phyloP scores from a whole-genome alignment of 495 filamentous ascomycete genomes.

The Astrocystis sublimbata region DNA sequence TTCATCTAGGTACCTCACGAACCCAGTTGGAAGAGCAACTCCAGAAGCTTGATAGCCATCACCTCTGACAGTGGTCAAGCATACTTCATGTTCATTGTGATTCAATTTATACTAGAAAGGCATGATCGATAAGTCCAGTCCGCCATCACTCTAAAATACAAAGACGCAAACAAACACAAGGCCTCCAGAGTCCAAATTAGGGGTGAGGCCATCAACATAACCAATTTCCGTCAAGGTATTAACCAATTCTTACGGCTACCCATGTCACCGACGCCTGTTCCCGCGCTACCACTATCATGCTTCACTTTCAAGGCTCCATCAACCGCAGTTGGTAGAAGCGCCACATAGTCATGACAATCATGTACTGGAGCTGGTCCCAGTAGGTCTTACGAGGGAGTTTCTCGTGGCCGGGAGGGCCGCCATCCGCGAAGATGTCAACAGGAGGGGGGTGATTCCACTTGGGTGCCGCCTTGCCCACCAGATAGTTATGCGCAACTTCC shows the following conservation, averaged over 20 bases:
- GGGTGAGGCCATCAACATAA: background rate
- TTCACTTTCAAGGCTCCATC: slow-evolving; percentile 8
- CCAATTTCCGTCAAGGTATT: too few species aligned
- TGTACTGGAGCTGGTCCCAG: background rate
- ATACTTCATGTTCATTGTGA: background rate
- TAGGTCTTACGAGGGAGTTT: background rate
- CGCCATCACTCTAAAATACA: background rate
- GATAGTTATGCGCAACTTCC: background rate
- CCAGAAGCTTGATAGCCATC: background rate
- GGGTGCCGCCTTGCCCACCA: background rate
- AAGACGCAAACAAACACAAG: background rate
- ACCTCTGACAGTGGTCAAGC: background rate
- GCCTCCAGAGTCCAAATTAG: background rate
- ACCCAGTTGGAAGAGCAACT: too few species aligned
- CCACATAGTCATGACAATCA: background rate
- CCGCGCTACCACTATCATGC: background rate
- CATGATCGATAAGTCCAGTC: background rate
- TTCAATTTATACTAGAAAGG: background rate
- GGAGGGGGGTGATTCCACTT: background rate
- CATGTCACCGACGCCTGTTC: background rate
- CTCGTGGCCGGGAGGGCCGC: background rate
- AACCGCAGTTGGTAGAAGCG: background rate
- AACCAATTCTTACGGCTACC: too few species aligned
- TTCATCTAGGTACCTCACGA: too few species aligned
- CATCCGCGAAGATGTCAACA: background rate